Evolutionary conservation across 192 early-diverging fungal genomes (phyloP).

Genomic region (Coemansia sp.): DNA sequence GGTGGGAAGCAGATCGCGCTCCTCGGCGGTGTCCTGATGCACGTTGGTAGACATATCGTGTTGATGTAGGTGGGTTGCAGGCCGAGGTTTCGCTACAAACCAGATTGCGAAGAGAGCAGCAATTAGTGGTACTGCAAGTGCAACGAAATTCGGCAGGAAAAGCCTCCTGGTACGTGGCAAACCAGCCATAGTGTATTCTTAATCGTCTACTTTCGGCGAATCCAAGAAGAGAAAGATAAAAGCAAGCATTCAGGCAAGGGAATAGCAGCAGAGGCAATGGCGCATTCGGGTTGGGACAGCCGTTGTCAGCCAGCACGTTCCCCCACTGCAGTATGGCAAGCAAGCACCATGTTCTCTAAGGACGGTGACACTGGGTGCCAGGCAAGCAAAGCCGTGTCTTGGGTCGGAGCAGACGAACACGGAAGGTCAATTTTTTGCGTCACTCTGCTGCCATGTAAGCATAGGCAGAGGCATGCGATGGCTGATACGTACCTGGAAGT

Average conservation of each 20-base stretch:
- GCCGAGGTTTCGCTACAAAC: slow-evolving; percentile 18
- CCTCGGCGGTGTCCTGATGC: slow-evolving; percentile 27
- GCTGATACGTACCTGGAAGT: neutral
- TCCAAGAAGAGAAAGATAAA: neutral
- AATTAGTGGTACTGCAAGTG: slow-evolving; percentile 16
- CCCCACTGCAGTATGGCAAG: neutral
- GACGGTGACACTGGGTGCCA: neutral
- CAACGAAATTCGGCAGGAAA: neutral
- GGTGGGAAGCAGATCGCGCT: slow-evolving; percentile 79
- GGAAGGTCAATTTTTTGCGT: neutral
- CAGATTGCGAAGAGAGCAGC: slow-evolving; percentile 14
- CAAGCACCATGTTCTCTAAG: neutral
- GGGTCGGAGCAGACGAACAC: neutral
- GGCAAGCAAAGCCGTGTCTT: neutral
- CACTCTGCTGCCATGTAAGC: neutral
- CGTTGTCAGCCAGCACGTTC: neutral
- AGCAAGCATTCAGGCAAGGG: neutral
- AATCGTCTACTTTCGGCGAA: neutral
- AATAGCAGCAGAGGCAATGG: neutral
- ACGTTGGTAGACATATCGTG: slow-evolving; percentile 37
- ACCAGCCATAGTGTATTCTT: neutral
- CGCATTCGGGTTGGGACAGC: neutral
- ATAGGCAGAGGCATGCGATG: neutral
- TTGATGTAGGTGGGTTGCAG: neutral
- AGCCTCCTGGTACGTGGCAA: neutral